Base-by-base conservation (phyloP, 75 land plant genomes). In the Pinus tabuliformis region DNA sequence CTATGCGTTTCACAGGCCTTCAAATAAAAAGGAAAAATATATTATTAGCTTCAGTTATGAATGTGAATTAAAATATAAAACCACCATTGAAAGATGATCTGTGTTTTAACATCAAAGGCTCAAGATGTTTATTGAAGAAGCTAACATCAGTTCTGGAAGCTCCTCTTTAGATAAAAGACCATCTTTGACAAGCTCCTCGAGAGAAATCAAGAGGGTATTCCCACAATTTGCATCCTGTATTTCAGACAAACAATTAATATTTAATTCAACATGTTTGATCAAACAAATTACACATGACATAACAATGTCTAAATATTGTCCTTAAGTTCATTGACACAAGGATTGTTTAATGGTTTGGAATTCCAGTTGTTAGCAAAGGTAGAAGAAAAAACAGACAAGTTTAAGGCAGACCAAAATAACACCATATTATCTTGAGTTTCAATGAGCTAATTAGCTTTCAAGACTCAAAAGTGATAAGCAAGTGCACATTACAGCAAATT, bases 181-280 rank as follows among this genome's bases (percentile, higher is more conserved):
- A 82, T 94, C 98, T 52, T 94, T 82, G 6, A 95, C 99, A 74
- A 96, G 93, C 78, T 89, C 93, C 24, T 94, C 95, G 26, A 96
- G 87, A 58, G 98, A 96, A 59, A 96, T 96, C 80, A 96, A 78
- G 76, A 96, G 89, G 0, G 99, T 96, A 76, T 96, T 96, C 9
- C 99, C 99, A 83, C 99, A 96, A 81, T 96, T 96, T 58, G 99
- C 98, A 90, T 96, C 99, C 98, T 95, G 79, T 68, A 73, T 58
- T 60, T 13, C 76, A 18, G 60, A 72, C 1, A 77, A 70, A 66
- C 42, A 75, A 60, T 20, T 60, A 60, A 20, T 60, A 60, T 20
- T 68, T 12, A 20, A 52, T 42, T 68, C 54, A 66, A 36, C n/a
- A 7, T 42, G 22, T 24, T 24, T n/a, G 11, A 11, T 68, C 49